Evolutionary conservation across 805 yeast genomes (phyloP).

Genomic region (Dipodascus geniculatus): DNA sequence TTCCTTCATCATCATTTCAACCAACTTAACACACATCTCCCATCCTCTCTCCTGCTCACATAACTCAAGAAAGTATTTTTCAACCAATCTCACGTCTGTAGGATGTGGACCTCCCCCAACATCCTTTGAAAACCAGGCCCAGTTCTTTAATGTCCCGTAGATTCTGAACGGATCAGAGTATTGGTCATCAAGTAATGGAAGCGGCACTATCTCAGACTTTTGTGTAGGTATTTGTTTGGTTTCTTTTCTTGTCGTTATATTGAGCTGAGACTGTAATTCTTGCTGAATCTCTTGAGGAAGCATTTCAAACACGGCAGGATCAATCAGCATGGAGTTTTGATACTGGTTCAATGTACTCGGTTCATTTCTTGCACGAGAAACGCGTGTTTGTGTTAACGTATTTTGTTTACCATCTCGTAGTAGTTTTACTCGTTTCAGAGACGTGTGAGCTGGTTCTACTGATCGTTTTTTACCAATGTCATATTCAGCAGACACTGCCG

Average conservation of each 20-base stretch:
- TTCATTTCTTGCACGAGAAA: background rate
- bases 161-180: conserved; percentile 23
- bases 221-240: conserved; percentile 1
- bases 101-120: conserved; percentile 35
- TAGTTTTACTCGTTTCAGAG: background rate
- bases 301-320: conserved; percentile 50
- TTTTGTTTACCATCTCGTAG: background rate
- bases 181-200: background rate
- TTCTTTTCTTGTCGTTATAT: background rate
- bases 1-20: conserved; percentile 13
- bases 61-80: conserved; percentile 24
- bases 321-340: conserved; percentile 28
- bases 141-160: conserved; percentile 23
- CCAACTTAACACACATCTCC: conserved; percentile 13
- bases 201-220: background rate
- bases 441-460: no score
- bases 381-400: background rate
- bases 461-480: background rate
- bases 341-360: conserved; percentile 8
- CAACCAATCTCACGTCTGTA: conserved; percentile 30
- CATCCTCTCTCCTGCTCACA: conserved; percentile 20
- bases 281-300: conserved; percentile 55
- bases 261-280: conserved; percentile 32
- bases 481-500: background rate
- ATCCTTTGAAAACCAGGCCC: conserved; percentile 20